These are phyloP conservation scores for Arthrobotrys iridis DNA, from an alignment of 2,329 filamentous ascomycete species.

Conservation along the genomic window DNA sequence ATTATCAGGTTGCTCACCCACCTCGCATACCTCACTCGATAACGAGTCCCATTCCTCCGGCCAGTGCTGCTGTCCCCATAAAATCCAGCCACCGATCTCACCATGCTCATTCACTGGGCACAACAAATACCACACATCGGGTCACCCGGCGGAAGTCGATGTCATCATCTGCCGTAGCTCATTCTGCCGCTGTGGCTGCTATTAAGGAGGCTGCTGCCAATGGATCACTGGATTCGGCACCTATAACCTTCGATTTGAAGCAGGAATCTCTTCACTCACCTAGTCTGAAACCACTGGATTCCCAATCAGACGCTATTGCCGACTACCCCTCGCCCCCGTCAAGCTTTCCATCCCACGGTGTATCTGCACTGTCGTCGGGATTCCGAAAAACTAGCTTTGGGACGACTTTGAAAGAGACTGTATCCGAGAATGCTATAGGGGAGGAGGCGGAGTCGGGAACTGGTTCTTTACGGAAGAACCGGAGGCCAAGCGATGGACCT, in stretches of 20 bases:
- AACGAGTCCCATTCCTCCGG: constrained; percentile 43
- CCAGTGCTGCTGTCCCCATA: constrained; percentile 47
- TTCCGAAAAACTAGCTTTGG: constrained; percentile 60
- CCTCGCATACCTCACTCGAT: constrained; percentile 53
- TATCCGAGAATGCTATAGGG: constrained; percentile 59
- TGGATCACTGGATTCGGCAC: constrained; percentile 30
- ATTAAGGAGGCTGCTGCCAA: constrained; percentile 69
- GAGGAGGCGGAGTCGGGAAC: constrained; percentile 52
- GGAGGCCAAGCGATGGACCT: constrained; percentile 54
- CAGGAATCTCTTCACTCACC: constrained; percentile 65
- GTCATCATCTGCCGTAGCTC: constrained; percentile 76
- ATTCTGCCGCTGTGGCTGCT: constrained; percentile 78
- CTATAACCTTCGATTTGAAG: constrained; percentile 32
- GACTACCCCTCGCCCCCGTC: constrained; percentile 72
- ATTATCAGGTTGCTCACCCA: constrained; percentile 52
- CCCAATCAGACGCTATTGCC: constrained; percentile 67
- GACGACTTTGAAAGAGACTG: constrained; percentile 60
- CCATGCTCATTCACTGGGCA: constrained; percentile 49
- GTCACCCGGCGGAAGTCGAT: constrained; percentile 95
- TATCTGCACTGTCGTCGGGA: constrained; percentile 68
- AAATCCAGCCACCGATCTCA: constrained; percentile 53
- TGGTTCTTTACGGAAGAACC: constrained; percentile 41
- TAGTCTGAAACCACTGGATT: constrained; percentile 68
- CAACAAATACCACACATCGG: constrained; percentile 70
- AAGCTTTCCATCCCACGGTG: constrained; percentile 66